Percentiles rank a stretch among this genome's conserved stretches.
phyloP scores from a whole-genome alignment of 2,329 filamentous ascomycete genomes.

The Aspergillus clavatus region DNA sequence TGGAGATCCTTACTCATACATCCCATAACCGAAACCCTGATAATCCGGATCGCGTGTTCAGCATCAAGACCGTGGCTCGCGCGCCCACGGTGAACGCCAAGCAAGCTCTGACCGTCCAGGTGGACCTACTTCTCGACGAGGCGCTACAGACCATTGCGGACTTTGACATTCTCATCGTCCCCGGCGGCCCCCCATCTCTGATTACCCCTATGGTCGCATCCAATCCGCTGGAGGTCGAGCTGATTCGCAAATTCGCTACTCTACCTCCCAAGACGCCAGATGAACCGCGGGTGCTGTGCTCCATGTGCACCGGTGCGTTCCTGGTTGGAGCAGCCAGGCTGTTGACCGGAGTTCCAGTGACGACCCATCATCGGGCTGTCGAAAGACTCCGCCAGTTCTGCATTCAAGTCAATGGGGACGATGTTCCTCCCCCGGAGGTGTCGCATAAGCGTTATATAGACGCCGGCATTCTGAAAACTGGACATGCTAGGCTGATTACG shows the following conservation, averaged over 20 bases:
- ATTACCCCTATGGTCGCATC: conserved; percentile 22
- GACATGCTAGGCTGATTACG: conserved; percentile 66
- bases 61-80: conserved; percentile 31
- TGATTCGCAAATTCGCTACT: conserved; percentile 20
- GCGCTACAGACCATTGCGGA: conserved; percentile 23
- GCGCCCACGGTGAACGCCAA: conserved; percentile 21
- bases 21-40: conserved; percentile 24
- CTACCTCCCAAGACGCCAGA: conserved; percentile 17
- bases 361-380: conserved; percentile 36
- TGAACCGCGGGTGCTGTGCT: conserved; percentile 31
- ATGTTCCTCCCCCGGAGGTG: conserved; percentile 7
- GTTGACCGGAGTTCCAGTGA: conserved; percentile 30
- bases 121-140: conserved; percentile 27
- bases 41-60: conserved; percentile 27
- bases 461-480: conserved; percentile 33
- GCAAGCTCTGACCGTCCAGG: conserved; percentile 25
- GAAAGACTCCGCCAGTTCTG: conserved; percentile 21
- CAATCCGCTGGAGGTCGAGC: conserved; percentile 16
- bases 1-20: conserved; percentile 34
- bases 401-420: conserved; percentile 7
- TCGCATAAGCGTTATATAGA: conserved; percentile 19
- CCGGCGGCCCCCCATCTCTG: conserved; percentile 28
- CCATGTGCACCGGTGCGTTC: conserved; percentile 39
- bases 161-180: conserved; percentile 40
- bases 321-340: conserved; percentile 37